Base-by-base conservation (phyloP, 257 asterid genomes). In the Rehmannia glutinosa region DNA sequence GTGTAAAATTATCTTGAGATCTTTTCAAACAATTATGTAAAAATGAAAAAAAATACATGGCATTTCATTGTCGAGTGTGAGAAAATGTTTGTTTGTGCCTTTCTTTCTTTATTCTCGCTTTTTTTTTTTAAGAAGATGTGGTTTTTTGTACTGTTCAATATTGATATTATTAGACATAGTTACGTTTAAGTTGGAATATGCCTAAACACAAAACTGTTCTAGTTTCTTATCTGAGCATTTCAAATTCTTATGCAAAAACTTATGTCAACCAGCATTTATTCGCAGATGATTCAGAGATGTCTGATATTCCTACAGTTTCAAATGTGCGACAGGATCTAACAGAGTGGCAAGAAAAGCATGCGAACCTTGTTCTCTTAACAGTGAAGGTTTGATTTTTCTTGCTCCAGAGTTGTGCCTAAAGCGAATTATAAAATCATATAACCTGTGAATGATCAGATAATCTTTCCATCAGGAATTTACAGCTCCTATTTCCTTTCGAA, bases 301-400 rank as follows among this genome's bases (percentile, higher is more conserved):
- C 96, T 51, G 87, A 86, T 72, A 75, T 84, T 77, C 96, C 96
- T 54, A 79, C 89, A 53, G 79, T 86, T 73, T 82, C 99, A 68
- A 90, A 90, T 81, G 82, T 93, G 67, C 83, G 87, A 68, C 96
- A 88, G 82, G 97, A 93, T 82, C 97, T 93, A 65, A 86, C 95
- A 39, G 90, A 86, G 78, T 93, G 92, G 91, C 96, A 93, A 83
- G 99, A 81, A 80, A 88, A 10, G 64, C 97, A 90, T 75, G 99
- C 99, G 21, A 93, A 90, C 72, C 80, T 93, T 83, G 96, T 90
- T 65, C 92, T 90, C 46, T 71, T 80, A 57, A 80, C 92, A 32
- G 96, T 93, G 70, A 88, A 88, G 96, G 99, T 93, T 60, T 66
- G 85, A 27, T 23, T 49, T 66, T 50, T 50, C 33, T 1, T 38